Evolutionary conservation across 2,329 filamentous ascomycete species (phyloP).

Genomic region (Lachnellula willkommii): DNA sequence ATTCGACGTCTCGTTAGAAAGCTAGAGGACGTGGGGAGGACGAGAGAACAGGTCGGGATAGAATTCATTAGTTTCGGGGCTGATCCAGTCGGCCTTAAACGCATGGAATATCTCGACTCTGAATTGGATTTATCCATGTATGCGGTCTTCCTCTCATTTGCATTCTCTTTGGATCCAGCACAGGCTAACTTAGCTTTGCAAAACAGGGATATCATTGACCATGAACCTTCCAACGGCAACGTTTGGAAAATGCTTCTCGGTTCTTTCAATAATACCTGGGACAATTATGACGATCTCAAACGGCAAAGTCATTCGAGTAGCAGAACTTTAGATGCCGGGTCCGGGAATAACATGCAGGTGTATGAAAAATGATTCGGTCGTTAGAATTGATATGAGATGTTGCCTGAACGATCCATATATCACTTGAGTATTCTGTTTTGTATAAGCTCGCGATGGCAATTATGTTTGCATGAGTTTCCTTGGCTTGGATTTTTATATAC

Average conservation of each 20-base stretch:
- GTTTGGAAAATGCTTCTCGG: conserved; percentile 19
- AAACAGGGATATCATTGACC: conserved; percentile 12
- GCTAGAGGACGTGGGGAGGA: not conserved
- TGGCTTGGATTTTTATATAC: no score
- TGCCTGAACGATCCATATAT: no score
- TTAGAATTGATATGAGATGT: no score
- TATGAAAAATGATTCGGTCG: not conserved
- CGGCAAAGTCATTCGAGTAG: not conserved
- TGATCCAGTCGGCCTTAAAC: not conserved
- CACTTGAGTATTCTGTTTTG: no score
- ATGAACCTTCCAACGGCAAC: conserved; percentile 6
- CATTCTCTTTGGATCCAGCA: no score
- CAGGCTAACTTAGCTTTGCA: not conserved
- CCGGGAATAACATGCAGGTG: not conserved
- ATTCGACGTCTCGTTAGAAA: conserved; percentile 8
- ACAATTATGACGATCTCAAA: not conserved
- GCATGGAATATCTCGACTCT: conserved; percentile 7
- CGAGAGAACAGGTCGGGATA: conserved; percentile 12
- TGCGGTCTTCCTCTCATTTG: not conserved
- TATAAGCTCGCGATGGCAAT: no score
- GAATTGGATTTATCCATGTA: conserved; percentile 7
- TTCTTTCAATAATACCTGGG: not conserved
- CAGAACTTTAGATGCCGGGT: not conserved
- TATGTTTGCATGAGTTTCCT: no score
- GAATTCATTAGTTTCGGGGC: conserved; percentile 21